Evolutionary conservation across 2,329 filamentous ascomycete genomes (phyloP).

Genomic region (Fusarium tuaranense): DNA sequence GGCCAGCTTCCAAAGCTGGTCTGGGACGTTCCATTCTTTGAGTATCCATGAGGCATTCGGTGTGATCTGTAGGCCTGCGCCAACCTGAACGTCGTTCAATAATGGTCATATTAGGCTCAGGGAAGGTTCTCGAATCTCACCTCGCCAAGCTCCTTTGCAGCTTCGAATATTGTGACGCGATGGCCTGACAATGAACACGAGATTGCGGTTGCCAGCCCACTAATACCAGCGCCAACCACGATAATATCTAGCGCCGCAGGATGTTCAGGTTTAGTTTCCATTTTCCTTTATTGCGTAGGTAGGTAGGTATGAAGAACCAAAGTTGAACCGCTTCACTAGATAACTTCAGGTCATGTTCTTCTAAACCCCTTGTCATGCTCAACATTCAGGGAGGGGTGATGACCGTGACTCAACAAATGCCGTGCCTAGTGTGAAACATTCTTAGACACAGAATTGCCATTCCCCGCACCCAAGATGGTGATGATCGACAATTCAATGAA

Average conservation of each 20-base stretch:
- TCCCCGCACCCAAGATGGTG: not conserved
- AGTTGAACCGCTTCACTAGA: not conserved
- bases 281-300: not conserved
- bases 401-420: not conserved
- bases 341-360: not conserved
- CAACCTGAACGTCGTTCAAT: conserved; percentile 44
- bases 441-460: not conserved
- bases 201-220: conserved; percentile 55
- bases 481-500: not conserved
- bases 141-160: conserved; percentile 54
- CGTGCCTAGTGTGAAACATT: not conserved
- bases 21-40: conserved; percentile 61
- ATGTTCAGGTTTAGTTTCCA: not conserved
- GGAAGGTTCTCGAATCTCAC: conserved; percentile 15
- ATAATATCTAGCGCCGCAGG: conserved; percentile 48
- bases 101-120: not conserved
- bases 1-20: conserved; percentile 53
- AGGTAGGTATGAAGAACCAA: not conserved
- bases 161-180: conserved; percentile 56
- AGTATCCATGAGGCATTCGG: conserved; percentile 63
- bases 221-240: conserved; percentile 57
- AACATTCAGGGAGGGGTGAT: not conserved
- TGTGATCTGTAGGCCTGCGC: conserved; percentile 65
- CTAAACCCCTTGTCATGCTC: not conserved
- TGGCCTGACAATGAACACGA: conserved; percentile 53